These are phyloP conservation scores for Albugo laibachii DNA, from an alignment of 352 stramenopile species.

Conservation along the genomic window DNA sequence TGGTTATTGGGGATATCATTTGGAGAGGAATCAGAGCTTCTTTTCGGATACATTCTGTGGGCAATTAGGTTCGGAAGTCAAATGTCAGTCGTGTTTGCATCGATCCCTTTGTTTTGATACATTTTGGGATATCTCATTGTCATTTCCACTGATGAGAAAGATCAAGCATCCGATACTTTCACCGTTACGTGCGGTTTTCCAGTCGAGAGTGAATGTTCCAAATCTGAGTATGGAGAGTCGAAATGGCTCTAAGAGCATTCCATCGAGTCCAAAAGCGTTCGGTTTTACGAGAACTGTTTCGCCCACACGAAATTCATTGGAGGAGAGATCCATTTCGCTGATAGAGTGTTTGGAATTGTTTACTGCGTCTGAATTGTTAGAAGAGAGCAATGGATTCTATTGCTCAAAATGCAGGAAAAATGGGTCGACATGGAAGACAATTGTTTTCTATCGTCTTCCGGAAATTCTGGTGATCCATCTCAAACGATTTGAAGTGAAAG, in stretches of 20 bases:
- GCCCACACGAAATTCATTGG: not conserved
- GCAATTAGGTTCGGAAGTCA: slow-evolving; percentile 57
- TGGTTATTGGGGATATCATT: slow-evolving; percentile 77
- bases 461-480: slow-evolving; percentile 78
- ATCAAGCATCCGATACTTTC: slow-evolving; percentile 14
- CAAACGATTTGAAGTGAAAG: slow-evolving; percentile 77
- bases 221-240: not conserved
- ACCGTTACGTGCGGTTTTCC: slow-evolving; percentile 19
- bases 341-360: slow-evolving; percentile 54
- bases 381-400: slow-evolving; percentile 49
- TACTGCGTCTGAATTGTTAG: slow-evolving; percentile 39
- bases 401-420: slow-evolving; percentile 55
- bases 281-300: not conserved
- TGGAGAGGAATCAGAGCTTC: slow-evolving; percentile 34
- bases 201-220: slow-evolving; percentile 2
- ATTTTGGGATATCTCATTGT: slow-evolving; percentile 64
- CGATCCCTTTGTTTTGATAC: slow-evolving; percentile 65
- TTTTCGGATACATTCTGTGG: slow-evolving; percentile 70
- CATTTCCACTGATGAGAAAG: slow-evolving; percentile 35
- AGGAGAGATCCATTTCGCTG: slow-evolving; percentile 15
- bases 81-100: slow-evolving; percentile 46
- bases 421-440: slow-evolving; percentile 46
- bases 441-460: slow-evolving; percentile 52
- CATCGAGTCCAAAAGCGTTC: not conserved
- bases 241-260: not conserved